Percentiles rank a stretch among this genome's conserved stretches.
Conservation (phyloP, 768 basidiomycete species). For the Gloeostereum incarnatum region DNA sequence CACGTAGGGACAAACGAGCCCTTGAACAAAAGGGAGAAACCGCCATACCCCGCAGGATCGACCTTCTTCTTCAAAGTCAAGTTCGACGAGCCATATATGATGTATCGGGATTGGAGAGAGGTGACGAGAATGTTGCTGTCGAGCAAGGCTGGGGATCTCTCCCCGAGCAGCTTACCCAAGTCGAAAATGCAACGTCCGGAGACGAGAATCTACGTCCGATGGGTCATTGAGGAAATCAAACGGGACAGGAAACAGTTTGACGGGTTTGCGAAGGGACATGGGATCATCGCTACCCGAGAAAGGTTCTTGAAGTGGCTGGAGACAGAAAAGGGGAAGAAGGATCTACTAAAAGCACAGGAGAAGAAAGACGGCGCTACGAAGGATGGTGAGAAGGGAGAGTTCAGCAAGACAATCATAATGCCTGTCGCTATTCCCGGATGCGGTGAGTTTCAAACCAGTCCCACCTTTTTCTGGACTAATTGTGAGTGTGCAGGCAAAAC, state of each 20-base stretch:
- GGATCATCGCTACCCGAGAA: slow-evolving; percentile 80
- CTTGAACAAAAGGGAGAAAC: slow-evolving; percentile 17
- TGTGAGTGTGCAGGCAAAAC: slow-evolving; percentile 67
- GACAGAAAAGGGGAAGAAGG: slow-evolving; percentile 32
- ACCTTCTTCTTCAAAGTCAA: slow-evolving; percentile 99
- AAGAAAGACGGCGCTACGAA: slow-evolving; percentile 11
- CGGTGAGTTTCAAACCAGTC: slow-evolving; percentile 52
- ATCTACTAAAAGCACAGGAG: slow-evolving; percentile 23
- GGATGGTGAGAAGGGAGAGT: too few species aligned
- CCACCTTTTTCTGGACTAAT: neutral
- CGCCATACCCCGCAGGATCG: slow-evolving; percentile 70
- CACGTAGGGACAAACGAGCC: slow-evolving; percentile 30
- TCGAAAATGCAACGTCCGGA: slow-evolving; percentile 69
- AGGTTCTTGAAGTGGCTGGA: slow-evolving; percentile 65
- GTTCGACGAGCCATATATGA: slow-evolving; percentile 98
- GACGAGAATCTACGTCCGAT: slow-evolving; percentile 69
- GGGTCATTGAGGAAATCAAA: slow-evolving; percentile 75
- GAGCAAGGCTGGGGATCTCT: slow-evolving; percentile 15
- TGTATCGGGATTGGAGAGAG: slow-evolving; percentile 97
- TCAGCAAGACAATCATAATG: slow-evolving; percentile 74
- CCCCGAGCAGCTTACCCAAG: slow-evolving; percentile 37
- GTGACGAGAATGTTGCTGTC: slow-evolving; percentile 71
- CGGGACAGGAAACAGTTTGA: slow-evolving; percentile 50
- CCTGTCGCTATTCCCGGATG: slow-evolving; percentile 91
- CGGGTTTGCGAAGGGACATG: slow-evolving; percentile 59